Base-by-base conservation (phyloP, 768 basidiomycete species). In the Sarcodon sp. region DNA sequence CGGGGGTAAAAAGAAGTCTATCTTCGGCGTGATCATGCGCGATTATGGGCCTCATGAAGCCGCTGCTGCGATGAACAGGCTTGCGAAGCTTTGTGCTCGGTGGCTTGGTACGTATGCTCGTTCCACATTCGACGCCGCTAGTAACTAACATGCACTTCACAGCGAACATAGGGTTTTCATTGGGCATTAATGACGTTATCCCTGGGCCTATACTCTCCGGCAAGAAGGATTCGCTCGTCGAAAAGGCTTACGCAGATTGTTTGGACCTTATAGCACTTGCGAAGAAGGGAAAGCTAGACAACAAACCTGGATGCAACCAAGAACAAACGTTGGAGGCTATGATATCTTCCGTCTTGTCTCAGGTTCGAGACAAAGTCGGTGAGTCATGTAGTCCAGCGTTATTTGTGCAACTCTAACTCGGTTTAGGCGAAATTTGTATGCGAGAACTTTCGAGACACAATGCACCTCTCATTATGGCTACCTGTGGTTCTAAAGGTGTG, bases 131-230 rank as follows among this genome's bases (percentile, higher is more conserved):
- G 10, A 33, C 34, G n/a, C 11, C 18, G 10, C 3, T n/a, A 32
- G 58, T 57, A 47, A 59, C 43, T 41, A n/a, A 31, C n/a, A 44
- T 12, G 0, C 6, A n/a, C 36, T 39, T 35, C 11, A n/a, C 57
- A 92, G 94, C 92, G 1, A 99, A 97, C 65, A 86, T 82, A 54
- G 96, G 96, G 1, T 98, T 99, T 66, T 99, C 96, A 12, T 73
- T 99, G 36, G 96, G 96, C 27, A 98, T 99, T 66, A 96, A 87
- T 67, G 96, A 99, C 58, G 96, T 99, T 49, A 99, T 93, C 50
- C 96, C 96, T 12, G 94, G 96, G 4, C 84, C 84, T 1, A 71
- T 76, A 37, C 72, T 99, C n/a, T 75, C 80, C 6, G 66, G 59
- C 4, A 79, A 83, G 66, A 99, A 99, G 64, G 86, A 97, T 51